phyloP scores from a whole-genome alignment of 139 green algal genomes.

The Picochlorum sp. region DNA sequence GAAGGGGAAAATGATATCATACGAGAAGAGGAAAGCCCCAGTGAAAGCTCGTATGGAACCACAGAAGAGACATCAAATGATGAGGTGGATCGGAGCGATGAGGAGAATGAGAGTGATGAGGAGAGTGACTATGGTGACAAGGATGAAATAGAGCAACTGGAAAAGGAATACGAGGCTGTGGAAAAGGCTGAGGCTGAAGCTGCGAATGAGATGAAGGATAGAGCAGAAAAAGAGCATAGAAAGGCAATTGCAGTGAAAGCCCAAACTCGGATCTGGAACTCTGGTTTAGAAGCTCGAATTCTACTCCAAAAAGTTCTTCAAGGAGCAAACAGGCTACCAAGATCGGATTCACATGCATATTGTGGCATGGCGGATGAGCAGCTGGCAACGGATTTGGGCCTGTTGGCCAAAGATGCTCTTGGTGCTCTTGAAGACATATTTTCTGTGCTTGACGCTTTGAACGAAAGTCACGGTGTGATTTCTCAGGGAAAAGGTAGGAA shows the following conservation, averaged over 20 bases:
- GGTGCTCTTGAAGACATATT: slow-evolving; percentile 28
- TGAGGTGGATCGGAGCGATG: background rate
- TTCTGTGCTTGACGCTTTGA: slow-evolving; percentile 33
- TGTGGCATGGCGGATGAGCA: background rate
- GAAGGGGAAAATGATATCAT: background rate
- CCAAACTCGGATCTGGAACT: slow-evolving; percentile 50
- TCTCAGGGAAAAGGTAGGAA: background rate
- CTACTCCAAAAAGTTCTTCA: slow-evolving; percentile 47
- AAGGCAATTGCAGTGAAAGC: slow-evolving; percentile 28
- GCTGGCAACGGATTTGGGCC: slow-evolving; percentile 6
- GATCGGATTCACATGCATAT: background rate
- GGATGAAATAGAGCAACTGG: slow-evolving; percentile 35
- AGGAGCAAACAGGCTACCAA: slow-evolving; percentile 34
- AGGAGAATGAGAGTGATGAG: background rate
- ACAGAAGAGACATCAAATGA: background rate
- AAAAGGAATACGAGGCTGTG: slow-evolving; percentile 30
- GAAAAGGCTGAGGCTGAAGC: slow-evolving; percentile 13
- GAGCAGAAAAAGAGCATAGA: slow-evolving; percentile 16
- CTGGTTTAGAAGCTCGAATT: slow-evolving; percentile 56
- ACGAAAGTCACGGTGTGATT: slow-evolving; percentile 16
- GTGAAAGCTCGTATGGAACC: background rate
- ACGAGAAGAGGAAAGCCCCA: background rate
- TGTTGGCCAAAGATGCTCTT: slow-evolving; percentile 3
- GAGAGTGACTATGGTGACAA: background rate
- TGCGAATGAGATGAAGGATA: slow-evolving; percentile 11